phyloP scores from a whole-genome alignment of 2,329 filamentous ascomycete genomes.

The Aspergillus ruber region DNA sequence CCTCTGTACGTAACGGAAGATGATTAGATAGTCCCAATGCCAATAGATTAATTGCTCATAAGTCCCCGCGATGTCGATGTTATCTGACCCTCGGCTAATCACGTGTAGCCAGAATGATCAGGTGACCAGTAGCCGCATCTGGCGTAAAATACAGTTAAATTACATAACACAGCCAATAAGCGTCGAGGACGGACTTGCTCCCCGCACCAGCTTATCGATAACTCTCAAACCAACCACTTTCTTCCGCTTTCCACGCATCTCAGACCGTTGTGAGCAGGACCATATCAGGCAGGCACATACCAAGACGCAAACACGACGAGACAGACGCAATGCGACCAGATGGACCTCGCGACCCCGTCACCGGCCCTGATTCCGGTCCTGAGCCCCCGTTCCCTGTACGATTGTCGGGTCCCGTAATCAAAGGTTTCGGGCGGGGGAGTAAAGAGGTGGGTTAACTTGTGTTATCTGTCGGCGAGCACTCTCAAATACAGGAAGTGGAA shows the following conservation, averaged over 20 bases:
- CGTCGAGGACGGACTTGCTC: background rate
- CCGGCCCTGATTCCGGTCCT: constrained; percentile 68
- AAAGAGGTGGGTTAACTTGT: constrained; percentile 60
- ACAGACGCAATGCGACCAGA: constrained; percentile 40
- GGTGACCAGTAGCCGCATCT: too few species aligned
- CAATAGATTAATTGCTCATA: too few species aligned
- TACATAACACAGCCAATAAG: background rate
- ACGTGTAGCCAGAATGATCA: too few species aligned
- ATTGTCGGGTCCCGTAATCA: constrained; percentile 80
- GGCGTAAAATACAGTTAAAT: too few species aligned
- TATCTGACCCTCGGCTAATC: too few species aligned
- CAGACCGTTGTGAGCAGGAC: background rate
- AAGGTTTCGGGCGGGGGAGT: constrained; percentile 87
- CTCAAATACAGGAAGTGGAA: background rate
- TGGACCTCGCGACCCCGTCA: constrained; percentile 58
- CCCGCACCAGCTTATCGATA: background rate
- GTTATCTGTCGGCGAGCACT: background rate
- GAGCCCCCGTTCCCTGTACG: constrained; percentile 72
- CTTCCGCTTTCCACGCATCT: background rate
- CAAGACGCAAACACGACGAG: background rate
- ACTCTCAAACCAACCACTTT: background rate
- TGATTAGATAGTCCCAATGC: too few species aligned
- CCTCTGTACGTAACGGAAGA: too few species aligned
- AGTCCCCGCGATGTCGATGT: too few species aligned
- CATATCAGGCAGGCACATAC: background rate